Evolutionary conservation across 352 stramenopile species (phyloP).

Genomic region (Salisapilia sapeloensis): DNA sequence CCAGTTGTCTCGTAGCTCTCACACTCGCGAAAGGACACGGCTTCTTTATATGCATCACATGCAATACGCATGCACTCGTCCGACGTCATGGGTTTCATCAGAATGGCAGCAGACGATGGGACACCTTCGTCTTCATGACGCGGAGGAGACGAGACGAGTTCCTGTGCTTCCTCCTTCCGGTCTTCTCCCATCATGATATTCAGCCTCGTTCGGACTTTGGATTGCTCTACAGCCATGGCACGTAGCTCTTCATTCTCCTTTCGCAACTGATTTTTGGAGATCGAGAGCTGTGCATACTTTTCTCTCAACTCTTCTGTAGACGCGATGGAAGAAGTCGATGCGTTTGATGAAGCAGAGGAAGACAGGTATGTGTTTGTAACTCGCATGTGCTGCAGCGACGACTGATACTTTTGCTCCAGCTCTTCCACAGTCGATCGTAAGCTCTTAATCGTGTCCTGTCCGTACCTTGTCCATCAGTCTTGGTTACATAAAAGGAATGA

Average conservation of each 20-base stretch:
- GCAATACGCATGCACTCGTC: constrained; percentile 28
- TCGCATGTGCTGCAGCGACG: constrained; percentile 4
- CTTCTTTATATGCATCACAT: constrained; percentile 20
- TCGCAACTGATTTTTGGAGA: constrained; percentile 32
- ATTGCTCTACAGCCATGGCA: constrained; percentile 28
- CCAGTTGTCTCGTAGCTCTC: constrained; percentile 25
- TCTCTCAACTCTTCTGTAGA: constrained; percentile 22
- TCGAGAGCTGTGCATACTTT: constrained; percentile 24
- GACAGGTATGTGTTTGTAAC: constrained; percentile 2
- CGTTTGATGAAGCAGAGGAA: too few species aligned
- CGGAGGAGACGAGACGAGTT: too few species aligned
- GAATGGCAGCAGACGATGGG: constrained; percentile 4
- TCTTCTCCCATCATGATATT: constrained; percentile 41
- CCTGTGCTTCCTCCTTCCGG: constrained; percentile 13
- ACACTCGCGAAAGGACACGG: constrained; percentile 23
- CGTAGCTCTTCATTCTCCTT: constrained; percentile 41
- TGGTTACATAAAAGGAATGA: neutral
- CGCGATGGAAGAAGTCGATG: too few species aligned
- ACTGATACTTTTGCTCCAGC: constrained; percentile 30
- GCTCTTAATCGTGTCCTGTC: constrained; percentile 37
- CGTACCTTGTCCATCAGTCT: too few species aligned
- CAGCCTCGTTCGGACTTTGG: constrained; percentile 27
- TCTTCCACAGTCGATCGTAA: constrained; percentile 24
- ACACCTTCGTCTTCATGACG: neutral
- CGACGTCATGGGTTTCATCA: constrained; percentile 18